Base-by-base conservation (phyloP, 2,329 filamentous ascomycete genomes). In the Colletotrichum kahawae region DNA sequence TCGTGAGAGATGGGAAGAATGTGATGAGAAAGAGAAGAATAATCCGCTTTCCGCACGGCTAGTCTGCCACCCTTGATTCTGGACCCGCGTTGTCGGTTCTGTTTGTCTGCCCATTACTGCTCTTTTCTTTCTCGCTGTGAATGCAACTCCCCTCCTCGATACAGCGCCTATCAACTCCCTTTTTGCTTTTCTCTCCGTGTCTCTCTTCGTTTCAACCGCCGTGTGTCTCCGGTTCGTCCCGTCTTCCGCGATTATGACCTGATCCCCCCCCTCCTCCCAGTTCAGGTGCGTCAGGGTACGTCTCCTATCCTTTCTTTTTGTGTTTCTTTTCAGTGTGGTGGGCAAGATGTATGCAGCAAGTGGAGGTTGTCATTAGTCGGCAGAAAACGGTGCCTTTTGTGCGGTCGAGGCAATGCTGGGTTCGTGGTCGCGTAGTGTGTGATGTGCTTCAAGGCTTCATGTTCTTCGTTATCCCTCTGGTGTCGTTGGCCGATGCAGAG, bases 1-100 rank as follows among this genome's bases (percentile, higher is more conserved):
- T 75, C 69, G 43, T 72, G 54, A 72, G 60, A 62, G 72, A 75
- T 75, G 54, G 67, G 68, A 71, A 71, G 54, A 72, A 71, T 56
- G 56, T 72, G 43, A 67, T 67, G 72, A 67, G 69, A 71, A 72
- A 63, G 33, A 33, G 59, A 74, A 63, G 63, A 48, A 67, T 65
- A 75, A 72, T 75, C 63, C 62, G 69, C 72, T 67, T 75, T 75
- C 56, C 27, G 43, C 63, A 62, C 33, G 43, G 62, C 69, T 60
- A 33, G 27, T 54, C 68, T 43, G 63, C 68, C 56, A 36, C 68
- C 38, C 43, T 33, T 18, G 31, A 36, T 63, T 67, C n/a, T 48
- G 54, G 43, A 67, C 62, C 69, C 69, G 34, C 38, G 18, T 71
- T 38, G 71, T 57, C 33, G 51, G 43, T 72, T 27, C 29, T 48